Evolutionary conservation across 1,284 basidiomycete genomes (phyloP).

Genomic region (Stygiomarasmius scandens): DNA sequence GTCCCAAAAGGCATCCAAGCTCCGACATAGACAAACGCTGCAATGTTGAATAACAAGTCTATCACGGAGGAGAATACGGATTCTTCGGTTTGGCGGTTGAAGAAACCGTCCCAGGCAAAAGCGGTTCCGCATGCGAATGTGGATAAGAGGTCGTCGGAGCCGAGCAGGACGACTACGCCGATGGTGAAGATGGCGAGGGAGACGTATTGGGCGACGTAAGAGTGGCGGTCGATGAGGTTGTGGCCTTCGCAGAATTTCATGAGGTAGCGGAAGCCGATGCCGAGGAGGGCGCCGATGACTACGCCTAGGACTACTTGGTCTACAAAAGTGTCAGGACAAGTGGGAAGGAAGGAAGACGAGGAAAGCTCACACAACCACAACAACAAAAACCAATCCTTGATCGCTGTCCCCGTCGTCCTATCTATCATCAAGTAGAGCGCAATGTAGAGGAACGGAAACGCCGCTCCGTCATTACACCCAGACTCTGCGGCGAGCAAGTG

Average conservation of each 20-base stretch:
- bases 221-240: constrained; percentile 94
- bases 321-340: neutral
- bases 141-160: constrained; percentile 93
- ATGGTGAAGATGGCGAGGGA: constrained; percentile 81
- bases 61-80: constrained; percentile 95
- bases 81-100: constrained; percentile 94
- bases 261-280: constrained; percentile 77
- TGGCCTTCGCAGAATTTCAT: constrained; percentile 94
- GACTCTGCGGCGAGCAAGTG: constrained; percentile 91
- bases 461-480: constrained; percentile 93
- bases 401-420: constrained; percentile 62
- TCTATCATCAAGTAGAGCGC: constrained; percentile 89
- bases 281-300: constrained; percentile 16
- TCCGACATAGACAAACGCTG: constrained; percentile 89
- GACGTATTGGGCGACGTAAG: constrained; percentile 81
- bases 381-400: constrained; percentile 82
- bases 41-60: constrained; percentile 88
- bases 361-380: constrained; percentile 77
- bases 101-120: constrained; percentile 99
- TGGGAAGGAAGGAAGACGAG: neutral
- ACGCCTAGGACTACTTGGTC: constrained; percentile 19
- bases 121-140: constrained; percentile 95
- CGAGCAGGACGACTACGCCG: constrained; percentile 82
- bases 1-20: constrained; percentile 91
- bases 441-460: constrained; percentile 96